Conservation (phyloP, 441 rosid species). For the Breynia disticha region DNA sequence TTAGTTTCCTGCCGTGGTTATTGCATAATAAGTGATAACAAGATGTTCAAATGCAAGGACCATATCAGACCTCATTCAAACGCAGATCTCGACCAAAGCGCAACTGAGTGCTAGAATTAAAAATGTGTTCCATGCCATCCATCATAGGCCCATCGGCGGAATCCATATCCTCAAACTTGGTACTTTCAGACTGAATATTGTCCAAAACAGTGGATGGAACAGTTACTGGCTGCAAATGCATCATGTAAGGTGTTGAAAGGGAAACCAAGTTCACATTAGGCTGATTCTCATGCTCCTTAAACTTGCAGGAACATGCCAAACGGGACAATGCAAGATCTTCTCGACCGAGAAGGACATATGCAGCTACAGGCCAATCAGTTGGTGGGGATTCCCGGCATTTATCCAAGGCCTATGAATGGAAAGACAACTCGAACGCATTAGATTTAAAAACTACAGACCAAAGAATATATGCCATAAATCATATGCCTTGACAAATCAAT, state of each 20-base stretch:
- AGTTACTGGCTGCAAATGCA: constrained; percentile 92
- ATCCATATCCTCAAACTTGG: constrained; percentile 76
- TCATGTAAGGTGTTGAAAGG: constrained; percentile 92
- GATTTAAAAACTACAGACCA: neutral
- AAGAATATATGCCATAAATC: no score
- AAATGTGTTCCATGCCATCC: constrained; percentile 99
- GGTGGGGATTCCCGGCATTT: constrained; percentile 96
- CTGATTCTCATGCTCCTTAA: constrained; percentile 51
- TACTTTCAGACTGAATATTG: constrained; percentile 49
- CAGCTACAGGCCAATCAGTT: constrained; percentile 90
- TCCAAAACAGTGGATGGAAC: constrained; percentile 77
- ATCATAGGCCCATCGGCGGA: constrained; percentile 63
- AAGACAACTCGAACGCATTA: constrained; percentile 4
- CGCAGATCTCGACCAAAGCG: constrained; percentile 94
- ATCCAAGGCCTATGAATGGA: constrained; percentile 63
- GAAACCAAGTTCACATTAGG: constrained; percentile 54
- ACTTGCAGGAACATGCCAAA: constrained; percentile 42
- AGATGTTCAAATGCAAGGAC: constrained; percentile 3
- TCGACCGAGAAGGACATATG: constrained; percentile 91
- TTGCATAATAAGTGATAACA: no score
- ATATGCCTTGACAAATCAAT: no score
- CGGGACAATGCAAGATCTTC: constrained; percentile 82
- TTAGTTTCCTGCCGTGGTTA: no score
- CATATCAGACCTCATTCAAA: constrained; percentile 71
- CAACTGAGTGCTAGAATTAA: constrained; percentile 76